A percentile compares a stretch with the other conserved stretches of the same genome.
These are phyloP conservation scores for Schizothecium vesticola DNA, from an alignment of 495 filamentous ascomycete species.

Conservation along the genomic window DNA sequence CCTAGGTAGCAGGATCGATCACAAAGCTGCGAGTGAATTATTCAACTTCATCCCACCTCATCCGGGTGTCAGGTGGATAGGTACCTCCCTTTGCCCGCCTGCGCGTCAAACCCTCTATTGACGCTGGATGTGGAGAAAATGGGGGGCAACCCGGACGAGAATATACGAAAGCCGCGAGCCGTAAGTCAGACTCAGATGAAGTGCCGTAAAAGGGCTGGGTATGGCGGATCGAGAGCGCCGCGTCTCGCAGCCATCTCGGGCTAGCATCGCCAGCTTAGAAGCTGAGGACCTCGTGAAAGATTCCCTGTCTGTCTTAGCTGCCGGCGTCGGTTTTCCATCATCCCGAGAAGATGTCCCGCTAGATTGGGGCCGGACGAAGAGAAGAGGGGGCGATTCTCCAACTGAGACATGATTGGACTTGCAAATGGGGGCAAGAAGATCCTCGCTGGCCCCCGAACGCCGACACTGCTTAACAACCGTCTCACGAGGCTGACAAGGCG, in stretches of 20 bases:
- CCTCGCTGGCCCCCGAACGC: not conserved
- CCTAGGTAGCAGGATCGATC: not conserved
- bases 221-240: conserved; percentile 5
- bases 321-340: not conserved
- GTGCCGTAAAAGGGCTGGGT: not conserved
- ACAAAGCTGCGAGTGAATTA: not conserved
- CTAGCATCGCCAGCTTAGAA: not conserved
- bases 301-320: not conserved
- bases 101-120: conserved; percentile 3
- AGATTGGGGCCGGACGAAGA: not conserved
- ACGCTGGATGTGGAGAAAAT: conserved; percentile 4
- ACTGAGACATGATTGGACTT: conserved; percentile 3
- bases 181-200: not conserved
- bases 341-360: not conserved
- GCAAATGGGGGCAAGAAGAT: conserved; percentile 3
- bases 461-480: conserved; percentile 1
- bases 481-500: conserved; percentile 11
- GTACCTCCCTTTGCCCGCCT: not conserved
- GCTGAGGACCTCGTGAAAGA: not conserved
- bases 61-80: conserved; percentile 3
- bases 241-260: not conserved
- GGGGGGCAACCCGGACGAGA: not conserved
- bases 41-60: not conserved
- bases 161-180: not conserved
- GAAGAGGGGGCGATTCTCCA: not conserved